Evolutionary conservation across 2,329 filamentous ascomycete species (phyloP).

Genomic region (Claviceps quebecensis): DNA sequence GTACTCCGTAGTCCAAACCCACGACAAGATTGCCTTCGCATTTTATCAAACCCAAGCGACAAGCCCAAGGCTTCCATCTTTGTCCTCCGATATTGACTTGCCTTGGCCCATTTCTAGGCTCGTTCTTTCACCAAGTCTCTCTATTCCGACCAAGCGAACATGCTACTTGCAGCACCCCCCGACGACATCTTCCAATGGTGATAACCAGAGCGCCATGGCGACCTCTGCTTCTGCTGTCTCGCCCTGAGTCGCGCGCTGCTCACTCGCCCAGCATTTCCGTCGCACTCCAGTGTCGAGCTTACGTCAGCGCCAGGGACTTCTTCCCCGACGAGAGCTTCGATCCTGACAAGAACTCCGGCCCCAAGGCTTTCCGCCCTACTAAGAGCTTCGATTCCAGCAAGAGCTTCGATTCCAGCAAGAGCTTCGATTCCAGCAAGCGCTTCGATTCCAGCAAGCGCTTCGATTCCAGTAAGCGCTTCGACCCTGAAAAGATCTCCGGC

Average conservation of each 20-base stretch:
- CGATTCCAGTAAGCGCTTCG: background rate
- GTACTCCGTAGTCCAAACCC: too few species aligned
- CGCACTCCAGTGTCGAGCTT: background rate
- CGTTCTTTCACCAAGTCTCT: background rate
- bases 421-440: background rate
- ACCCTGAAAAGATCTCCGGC: background rate
- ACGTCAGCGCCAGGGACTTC: background rate
- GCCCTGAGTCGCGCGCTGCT: background rate
- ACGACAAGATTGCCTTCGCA: too few species aligned
- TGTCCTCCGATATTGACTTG: background rate
- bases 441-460: too few species aligned
- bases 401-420: background rate
- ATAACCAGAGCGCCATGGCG: constrained; percentile 10
- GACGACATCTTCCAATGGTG: constrained; percentile 11
- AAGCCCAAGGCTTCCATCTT: too few species aligned
- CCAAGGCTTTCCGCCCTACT: background rate
- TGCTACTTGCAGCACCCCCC: constrained; percentile 2
- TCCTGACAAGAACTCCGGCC: too few species aligned
- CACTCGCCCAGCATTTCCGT: background rate
- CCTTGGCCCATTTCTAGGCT: background rate
- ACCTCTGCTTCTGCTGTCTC: constrained; percentile 1
- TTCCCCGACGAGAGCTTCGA: background rate
- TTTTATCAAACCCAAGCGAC: too few species aligned
- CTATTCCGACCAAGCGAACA: constrained; percentile 4
- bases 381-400: too few species aligned